These are phyloP conservation scores for Tricholoma flavovirens DNA, from an alignment of 768 basidiomycete species.

Conservation along the genomic window DNA sequence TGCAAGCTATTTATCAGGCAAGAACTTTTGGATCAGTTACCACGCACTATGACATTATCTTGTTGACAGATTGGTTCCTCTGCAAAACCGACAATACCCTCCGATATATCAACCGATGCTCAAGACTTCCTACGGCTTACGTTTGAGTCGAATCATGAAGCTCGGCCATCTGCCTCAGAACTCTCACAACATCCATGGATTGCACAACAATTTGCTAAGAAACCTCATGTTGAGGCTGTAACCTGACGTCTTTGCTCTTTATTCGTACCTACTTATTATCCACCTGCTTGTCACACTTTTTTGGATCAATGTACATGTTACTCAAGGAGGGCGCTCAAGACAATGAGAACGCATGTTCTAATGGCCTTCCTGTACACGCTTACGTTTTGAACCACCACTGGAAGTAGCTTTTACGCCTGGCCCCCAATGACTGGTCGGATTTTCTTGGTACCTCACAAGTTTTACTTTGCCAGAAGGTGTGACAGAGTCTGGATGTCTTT, in stretches of 20 bases:
- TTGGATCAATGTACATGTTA: background rate
- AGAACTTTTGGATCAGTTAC: conserved; percentile 3
- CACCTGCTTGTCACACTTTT: background rate
- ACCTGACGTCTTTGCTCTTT: conserved; percentile 1
- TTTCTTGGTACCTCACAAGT: conserved; percentile 84
- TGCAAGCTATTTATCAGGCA: conserved; percentile 99
- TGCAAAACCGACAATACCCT: conserved; percentile 81
- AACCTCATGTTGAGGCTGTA: conserved; percentile 3
- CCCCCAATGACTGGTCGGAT: conserved; percentile 92
- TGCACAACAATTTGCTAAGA: conserved; percentile 30
- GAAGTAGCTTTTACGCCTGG: conserved; percentile 62
- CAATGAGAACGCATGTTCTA: background rate
- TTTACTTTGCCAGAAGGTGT: conserved; percentile 62
- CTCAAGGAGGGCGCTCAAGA: background rate
- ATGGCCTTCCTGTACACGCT: conserved; percentile 27
- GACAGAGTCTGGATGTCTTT: conserved; percentile 59
- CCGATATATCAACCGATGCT: conserved; percentile 86
- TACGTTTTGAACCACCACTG: conserved; percentile 32
- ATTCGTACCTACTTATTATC: background rate
- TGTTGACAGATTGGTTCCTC: conserved; percentile 78
- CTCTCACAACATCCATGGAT: conserved; percentile 77
- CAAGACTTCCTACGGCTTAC: conserved; percentile 82
- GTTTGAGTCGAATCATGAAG: conserved; percentile 79
- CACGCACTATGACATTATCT: background rate
- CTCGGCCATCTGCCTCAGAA: conserved; percentile 72